Evolutionary conservation across 148 eudicot species (phyloP), one percentile per base, ranked within the genome.

Genomic region (Cornus suecica): DNA sequence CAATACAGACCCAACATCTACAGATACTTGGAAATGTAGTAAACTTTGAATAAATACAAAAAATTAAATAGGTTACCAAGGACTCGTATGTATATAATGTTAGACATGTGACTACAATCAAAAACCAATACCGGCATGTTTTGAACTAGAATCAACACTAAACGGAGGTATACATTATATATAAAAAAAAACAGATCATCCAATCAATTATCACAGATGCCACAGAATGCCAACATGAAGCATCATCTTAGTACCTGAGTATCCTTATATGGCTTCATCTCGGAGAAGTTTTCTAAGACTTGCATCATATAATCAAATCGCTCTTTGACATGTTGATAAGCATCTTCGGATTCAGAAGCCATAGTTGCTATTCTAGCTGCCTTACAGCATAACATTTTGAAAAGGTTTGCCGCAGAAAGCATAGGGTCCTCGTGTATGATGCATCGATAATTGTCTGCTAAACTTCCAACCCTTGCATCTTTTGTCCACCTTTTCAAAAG

Each of bases 391-490:
- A 64, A 64, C 13, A 10, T 28, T 24, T 64, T 64, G 67, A 24
- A 64, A 64, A 24, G 67, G 27, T 64, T 64, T 28, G 30, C 30
- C 10, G 67, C 24, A 28, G 22, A 10, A 26, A 64, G 14, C 30
- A 24, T 16, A 23, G 28, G 67, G 67, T 64, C 30, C 67, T 64
- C 28, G 8, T 64, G 28, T 28, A 64, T 10, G 16, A 64, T 64
- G 67, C 30, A 1, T 5, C 22, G 4, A 24, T 10, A n/a, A 28
- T 28, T 64, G 0, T 28, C 67, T 28, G 27, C 8, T 27, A 31
- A 10, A 65, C 37, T 66, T 66, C 31, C 69, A 31, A 31, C 41
- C 69, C 69, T 66, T 13, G 69, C 69, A 25, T 66, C 69, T 66
- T 66, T 66, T 13, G 69, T 27, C 69, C 69, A 66, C 41, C 69